Conservation (phyloP, 768 basidiomycete genomes). For the Fomitopsis pulvina region DNA sequence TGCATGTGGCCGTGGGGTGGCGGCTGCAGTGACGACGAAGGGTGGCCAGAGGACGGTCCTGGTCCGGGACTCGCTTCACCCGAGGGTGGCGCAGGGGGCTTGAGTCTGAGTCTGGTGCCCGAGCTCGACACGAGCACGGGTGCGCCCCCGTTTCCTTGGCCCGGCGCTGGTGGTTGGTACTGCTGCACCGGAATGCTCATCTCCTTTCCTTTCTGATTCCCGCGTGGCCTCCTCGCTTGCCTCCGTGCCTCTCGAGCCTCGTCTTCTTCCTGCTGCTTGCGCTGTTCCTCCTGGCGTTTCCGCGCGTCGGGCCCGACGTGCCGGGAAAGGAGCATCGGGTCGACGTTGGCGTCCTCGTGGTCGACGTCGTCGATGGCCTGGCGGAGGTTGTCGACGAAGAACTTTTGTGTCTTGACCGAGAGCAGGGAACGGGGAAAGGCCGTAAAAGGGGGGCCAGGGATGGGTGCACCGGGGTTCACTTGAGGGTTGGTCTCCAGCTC, state of each 20-base stretch:
- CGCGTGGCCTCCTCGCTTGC: slow-evolving; percentile 25
- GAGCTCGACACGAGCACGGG: slow-evolving; percentile 36
- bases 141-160: slow-evolving; percentile 2
- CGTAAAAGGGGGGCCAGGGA: slow-evolving; percentile 31
- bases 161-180: slow-evolving; percentile 3
- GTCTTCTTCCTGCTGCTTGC: slow-evolving; percentile 34
- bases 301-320: slow-evolving; percentile 39
- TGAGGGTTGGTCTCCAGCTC: slow-evolving; percentile 43
- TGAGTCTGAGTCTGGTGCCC: slow-evolving; percentile 44
- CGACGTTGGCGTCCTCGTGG: slow-evolving; percentile 36
- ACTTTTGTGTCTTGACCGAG: slow-evolving; percentile 34
- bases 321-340: slow-evolving; percentile 41
- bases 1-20: slow-evolving; percentile 13
- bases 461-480: slow-evolving; percentile 23
- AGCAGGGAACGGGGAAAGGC: slow-evolving; percentile 45
- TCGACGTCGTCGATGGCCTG: slow-evolving; percentile 41
- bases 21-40: slow-evolving; percentile 11
- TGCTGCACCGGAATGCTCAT: slow-evolving; percentile 21
- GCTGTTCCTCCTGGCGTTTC: slow-evolving; percentile 38
- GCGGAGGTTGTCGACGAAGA: slow-evolving; percentile 42
- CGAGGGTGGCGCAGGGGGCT: slow-evolving; percentile 33
- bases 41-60: slow-evolving; percentile 5
- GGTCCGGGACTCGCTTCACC: slow-evolving; percentile 12
- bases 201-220: slow-evolving; percentile 35
- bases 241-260: slow-evolving; percentile 37